Base-by-base conservation (phyloP, 352 stramenopile genomes). In the Phytopythium montanum region DNA sequence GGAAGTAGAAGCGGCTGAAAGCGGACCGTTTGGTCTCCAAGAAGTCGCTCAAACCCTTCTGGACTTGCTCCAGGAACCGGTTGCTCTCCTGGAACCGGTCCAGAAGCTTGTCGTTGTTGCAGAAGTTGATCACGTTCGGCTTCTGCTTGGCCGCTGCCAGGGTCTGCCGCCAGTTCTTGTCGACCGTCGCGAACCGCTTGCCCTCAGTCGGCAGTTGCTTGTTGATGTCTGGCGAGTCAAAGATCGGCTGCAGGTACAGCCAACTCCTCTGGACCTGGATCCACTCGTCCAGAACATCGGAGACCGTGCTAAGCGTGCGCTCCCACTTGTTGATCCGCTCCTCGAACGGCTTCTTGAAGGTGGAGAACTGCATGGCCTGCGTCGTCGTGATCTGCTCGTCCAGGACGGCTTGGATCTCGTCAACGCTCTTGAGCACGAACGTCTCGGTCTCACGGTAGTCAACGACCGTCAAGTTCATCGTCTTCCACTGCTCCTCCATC, bases 341-440 rank as follows among this genome's bases (percentile, higher is more conserved):
- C 52, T 97, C 92, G 59, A 98, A 98, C 0, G 93, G 93, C 1
- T 90, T 90, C 64, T 98, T 98, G 66, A 98, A 98, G 1, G 90
- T 81, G 1, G 87, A 97, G 54, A 98, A 98, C 75, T 96, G 94
- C 94, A 98, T 98, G 8, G 92, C 93, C 58, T 98, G 92, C 3
- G 95, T 98, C 78, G 97, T 98, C 0, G 94, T 98, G 25, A 98
- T 90, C 59, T 98, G 95, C 59, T 98, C 95, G 54, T 98, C 95
- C 14, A 98, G 71, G 2, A 98, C 85, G 19, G 81, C 75, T 64
- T 98, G 94, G 25, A 98, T 95, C 59, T 98, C 94, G 54, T 98
- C 95, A 13, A 97, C 88, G 14, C 92, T 93, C 50, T 97, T 97
- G 60, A 98, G 87, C 29, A 98, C 97, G 49, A 85, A 98, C 16